Evolutionary conservation across 805 yeast species (phyloP).

Genomic region (Millerozyma miso): DNA sequence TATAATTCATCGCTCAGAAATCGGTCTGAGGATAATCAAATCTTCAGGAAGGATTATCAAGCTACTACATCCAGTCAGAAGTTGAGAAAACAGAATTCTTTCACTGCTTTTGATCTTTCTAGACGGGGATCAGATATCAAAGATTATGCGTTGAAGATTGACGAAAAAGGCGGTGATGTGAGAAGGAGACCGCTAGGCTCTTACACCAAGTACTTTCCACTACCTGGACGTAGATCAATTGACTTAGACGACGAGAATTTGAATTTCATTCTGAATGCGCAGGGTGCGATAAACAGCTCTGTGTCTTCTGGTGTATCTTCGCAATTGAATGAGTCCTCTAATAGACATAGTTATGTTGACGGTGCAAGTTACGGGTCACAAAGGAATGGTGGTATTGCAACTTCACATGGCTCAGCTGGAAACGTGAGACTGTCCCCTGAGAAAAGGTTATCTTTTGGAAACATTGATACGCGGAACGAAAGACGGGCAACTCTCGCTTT

Average conservation of each 20-base stretch:
- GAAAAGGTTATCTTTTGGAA: not conserved
- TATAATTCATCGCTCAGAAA: not conserved
- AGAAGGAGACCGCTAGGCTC: not conserved
- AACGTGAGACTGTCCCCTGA: not conserved
- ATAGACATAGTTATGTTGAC: conserved; percentile 4
- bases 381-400: not conserved
- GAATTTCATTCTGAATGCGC: conserved; percentile 15
- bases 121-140: not conserved
- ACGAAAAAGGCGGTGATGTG: not conserved
- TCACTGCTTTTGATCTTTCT: not conserved
- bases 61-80: not conserved
- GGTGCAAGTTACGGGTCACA: not conserved
- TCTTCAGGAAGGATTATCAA: not conserved
- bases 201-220: not conserved
- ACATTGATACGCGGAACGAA: not conserved
- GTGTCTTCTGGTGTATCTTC: conserved; percentile 10
- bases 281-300: conserved; percentile 6
- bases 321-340: conserved; percentile 1
- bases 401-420: not conserved
- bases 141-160: not conserved
- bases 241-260: conserved; percentile 37
- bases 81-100: not conserved
- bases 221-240: not conserved
- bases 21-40: not conserved
- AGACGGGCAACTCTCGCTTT: not conserved